phyloP scores from a whole-genome alignment of 345 rosid species.

The Brassica napus region DNA sequence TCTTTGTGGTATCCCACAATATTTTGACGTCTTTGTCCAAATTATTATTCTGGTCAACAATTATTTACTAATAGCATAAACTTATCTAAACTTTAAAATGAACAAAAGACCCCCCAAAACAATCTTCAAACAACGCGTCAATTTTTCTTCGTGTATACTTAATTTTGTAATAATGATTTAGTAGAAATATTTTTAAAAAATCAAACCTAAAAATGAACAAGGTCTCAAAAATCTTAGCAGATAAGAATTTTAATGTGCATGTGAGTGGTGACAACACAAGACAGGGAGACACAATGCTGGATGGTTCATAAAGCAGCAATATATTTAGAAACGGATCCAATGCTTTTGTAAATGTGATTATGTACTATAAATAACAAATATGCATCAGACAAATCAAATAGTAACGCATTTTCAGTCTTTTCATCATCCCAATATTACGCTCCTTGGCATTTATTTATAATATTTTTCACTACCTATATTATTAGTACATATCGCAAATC shows the following conservation, averaged over 20 bases:
- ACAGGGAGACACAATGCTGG: conserved; percentile 31
- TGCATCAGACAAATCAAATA: neutral
- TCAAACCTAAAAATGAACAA: neutral
- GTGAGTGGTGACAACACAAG: conserved; percentile 18
- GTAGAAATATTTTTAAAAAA: no score
- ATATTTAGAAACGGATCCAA: conserved; percentile 11
- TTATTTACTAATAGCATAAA: neutral
- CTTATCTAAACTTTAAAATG: neutral
- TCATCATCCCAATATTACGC: neutral
- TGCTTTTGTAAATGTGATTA: neutral
- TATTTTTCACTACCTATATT: neutral
- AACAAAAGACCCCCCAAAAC: neutral
- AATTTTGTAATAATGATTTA: no score
- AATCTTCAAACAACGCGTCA: neutral
- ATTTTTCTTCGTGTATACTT: neutral
- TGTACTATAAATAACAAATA: neutral
- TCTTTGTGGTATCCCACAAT: conserved; percentile 21
- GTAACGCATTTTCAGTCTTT: neutral
- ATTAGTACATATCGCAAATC: neutral
- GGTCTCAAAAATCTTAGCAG: neutral
- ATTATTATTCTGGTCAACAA: neutral
- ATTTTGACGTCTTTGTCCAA: conserved; percentile 1
- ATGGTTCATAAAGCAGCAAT: neutral
- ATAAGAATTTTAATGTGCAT: conserved; percentile 13
- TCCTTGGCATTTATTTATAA: neutral